Conservation (phyloP, 2,329 filamentous ascomycete genomes). For the Seiridium cupressi region DNA sequence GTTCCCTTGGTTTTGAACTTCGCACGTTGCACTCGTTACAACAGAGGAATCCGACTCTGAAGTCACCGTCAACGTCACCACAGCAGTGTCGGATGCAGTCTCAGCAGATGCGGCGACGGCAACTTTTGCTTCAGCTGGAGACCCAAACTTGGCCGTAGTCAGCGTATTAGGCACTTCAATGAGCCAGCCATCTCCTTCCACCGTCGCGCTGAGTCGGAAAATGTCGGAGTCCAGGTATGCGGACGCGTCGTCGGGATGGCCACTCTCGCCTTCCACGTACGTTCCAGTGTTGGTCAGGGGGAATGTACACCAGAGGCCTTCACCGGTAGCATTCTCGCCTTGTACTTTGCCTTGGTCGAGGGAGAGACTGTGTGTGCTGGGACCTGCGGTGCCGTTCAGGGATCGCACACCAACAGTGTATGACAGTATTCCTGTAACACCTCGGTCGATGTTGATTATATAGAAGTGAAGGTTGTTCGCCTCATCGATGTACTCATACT, state of each 20-base stretch:
- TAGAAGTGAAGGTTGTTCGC: conserved; percentile 50
- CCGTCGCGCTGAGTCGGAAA: conserved; percentile 41
- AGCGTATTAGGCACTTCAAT: conserved; percentile 40
- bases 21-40: conserved; percentile 27
- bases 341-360: conserved; percentile 33
- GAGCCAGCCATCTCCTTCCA: conserved; percentile 44
- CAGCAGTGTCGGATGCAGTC: conserved; percentile 30
- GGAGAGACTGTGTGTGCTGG: conserved; percentile 32
- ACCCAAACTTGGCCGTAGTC: conserved; percentile 39
- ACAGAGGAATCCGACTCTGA: conserved; percentile 41
- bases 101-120: conserved; percentile 34
- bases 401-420: conserved; percentile 48
- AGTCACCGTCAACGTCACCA: conserved; percentile 40
- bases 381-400: conserved; percentile 31
- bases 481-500: conserved; percentile 46
- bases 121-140: conserved; percentile 34
- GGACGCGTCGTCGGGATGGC: conserved; percentile 32
- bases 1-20: conserved; percentile 23
- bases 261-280: conserved; percentile 20
- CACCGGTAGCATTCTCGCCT: conserved; percentile 16
- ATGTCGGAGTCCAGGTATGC: conserved; percentile 42
- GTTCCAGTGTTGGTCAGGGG: conserved; percentile 44
- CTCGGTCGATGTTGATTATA: conserved; percentile 40
- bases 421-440: conserved; percentile 39
- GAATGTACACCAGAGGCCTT: conserved; percentile 44